phyloP scores from a whole-genome alignment of 306 rosid species.

The Ceratonia siliqua region DNA sequence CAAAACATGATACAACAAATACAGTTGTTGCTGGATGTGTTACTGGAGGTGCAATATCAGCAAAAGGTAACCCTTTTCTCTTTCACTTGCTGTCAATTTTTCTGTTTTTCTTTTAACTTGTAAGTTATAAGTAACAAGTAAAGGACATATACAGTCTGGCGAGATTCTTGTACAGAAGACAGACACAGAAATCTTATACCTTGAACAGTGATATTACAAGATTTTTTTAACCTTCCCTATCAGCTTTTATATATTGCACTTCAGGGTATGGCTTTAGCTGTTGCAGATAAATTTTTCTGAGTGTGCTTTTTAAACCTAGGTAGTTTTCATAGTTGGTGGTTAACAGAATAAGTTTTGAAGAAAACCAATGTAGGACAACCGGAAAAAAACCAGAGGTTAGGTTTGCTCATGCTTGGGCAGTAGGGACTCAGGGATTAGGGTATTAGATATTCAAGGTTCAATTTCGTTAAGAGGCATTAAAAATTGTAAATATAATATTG shows the following conservation, averaged over 20 bases:
- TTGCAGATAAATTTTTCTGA: neutral
- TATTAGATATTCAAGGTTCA: no score
- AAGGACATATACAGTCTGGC: neutral
- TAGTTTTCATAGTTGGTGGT: no score
- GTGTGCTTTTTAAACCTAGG: no score
- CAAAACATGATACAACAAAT: conserved; percentile 82
- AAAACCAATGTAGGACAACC: no score
- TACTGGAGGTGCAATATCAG: conserved; percentile 89
- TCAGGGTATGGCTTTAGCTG: neutral
- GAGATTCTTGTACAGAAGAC: neutral
- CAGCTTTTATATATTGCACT: neutral
- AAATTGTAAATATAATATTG: no score
- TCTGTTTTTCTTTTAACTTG: neutral
- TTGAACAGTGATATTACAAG: neutral
- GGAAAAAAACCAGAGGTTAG: no score
- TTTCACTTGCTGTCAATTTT: neutral
- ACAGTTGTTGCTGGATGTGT: conserved; percentile 87
- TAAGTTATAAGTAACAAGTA: conserved; percentile 30
- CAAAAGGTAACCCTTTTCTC: conserved; percentile 62
- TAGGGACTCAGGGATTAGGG: no score
- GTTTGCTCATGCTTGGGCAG: no score
- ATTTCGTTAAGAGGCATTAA: no score
- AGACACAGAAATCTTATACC: neutral
- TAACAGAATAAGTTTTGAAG: no score
- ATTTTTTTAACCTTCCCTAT: neutral